These are phyloP conservation scores for Coemansia sp. DNA, from an alignment of 192 early-diverging fungal genomes.

Conservation along the genomic window DNA sequence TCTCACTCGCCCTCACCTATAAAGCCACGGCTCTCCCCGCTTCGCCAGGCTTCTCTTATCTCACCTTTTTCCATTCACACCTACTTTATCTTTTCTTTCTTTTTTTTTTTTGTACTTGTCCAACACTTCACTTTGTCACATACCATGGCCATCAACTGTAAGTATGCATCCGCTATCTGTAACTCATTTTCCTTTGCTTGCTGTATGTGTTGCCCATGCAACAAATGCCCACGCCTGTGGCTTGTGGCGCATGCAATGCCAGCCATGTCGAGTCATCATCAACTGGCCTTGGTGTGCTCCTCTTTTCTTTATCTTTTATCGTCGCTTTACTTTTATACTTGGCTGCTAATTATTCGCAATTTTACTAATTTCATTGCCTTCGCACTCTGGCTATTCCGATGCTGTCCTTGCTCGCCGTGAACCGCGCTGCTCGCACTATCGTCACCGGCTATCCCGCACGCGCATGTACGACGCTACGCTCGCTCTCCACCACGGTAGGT, in stretches of 20 bases:
- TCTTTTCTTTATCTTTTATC: background rate
- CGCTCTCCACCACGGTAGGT: constrained; percentile 33
- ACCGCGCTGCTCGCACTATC: constrained; percentile 7
- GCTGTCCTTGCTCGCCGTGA: constrained; percentile 13
- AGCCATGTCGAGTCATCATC: constrained; percentile 5
- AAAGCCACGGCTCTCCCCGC: constrained; percentile 6
- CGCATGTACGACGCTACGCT: constrained; percentile 12
- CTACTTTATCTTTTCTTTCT: background rate
- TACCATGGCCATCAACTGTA: constrained; percentile 11
- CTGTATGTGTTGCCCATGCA: background rate
- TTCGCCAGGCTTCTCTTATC: background rate
- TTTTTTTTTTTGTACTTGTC: constrained; percentile 1
- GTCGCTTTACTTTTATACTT: constrained; percentile 1
- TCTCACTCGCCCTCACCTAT: background rate
- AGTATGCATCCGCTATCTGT: background rate
- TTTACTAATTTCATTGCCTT: background rate
- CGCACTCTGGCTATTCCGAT: background rate
- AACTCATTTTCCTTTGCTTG: background rate
- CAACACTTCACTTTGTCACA: constrained; percentile 3
- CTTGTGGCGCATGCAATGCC: background rate
- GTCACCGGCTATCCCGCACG: background rate
- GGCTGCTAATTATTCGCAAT: background rate
- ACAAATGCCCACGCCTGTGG: background rate
- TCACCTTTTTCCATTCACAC: background rate
- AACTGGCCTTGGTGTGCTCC: too few species aligned